Conservation (phyloP, 305 asterid genomes). For the Striga hermonthica region DNA sequence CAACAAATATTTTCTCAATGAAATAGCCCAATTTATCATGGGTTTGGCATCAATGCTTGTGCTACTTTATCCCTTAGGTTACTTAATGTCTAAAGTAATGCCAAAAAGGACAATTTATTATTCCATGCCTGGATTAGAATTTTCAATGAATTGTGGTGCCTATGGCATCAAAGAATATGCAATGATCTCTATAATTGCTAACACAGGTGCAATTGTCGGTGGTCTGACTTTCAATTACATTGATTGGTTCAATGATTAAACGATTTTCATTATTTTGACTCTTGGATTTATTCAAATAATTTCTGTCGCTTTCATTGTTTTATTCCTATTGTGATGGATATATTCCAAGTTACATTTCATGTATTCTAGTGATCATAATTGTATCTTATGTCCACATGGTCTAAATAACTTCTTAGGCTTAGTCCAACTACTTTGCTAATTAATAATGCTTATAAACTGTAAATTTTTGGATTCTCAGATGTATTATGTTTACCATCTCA, state of each 20-base stretch:
- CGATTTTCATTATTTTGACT: no score
- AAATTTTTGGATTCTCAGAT: no score
- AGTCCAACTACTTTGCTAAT: no score
- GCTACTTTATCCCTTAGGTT: constrained; percentile 40
- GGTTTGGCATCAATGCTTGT: constrained; percentile 38
- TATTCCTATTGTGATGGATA: no score
- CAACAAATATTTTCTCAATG: constrained; percentile 42
- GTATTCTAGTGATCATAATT: no score
- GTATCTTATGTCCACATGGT: no score
- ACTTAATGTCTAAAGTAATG: constrained; percentile 42
- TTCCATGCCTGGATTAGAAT: constrained; percentile 19
- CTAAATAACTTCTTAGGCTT: no score
- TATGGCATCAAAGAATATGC: constrained; percentile 50
- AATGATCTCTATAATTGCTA: constrained; percentile 57
- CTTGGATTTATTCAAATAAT: no score
- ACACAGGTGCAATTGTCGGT: constrained; percentile 55
- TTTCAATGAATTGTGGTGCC: constrained; percentile 52
- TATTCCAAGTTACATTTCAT: no score
- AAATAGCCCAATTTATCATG: constrained; percentile 50
- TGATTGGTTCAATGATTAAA: background rate
- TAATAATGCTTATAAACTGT: no score
- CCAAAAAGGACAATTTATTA: constrained; percentile 44
- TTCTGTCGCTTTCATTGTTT: no score
- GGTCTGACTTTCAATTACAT: constrained; percentile 30
- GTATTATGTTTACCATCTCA: no score